Percentiles rank a stretch among this genome's conserved stretches.
Evolutionary conservation across 1,284 basidiomycete species (phyloP).

Genomic region (Microbotryomycetes sp.): DNA sequence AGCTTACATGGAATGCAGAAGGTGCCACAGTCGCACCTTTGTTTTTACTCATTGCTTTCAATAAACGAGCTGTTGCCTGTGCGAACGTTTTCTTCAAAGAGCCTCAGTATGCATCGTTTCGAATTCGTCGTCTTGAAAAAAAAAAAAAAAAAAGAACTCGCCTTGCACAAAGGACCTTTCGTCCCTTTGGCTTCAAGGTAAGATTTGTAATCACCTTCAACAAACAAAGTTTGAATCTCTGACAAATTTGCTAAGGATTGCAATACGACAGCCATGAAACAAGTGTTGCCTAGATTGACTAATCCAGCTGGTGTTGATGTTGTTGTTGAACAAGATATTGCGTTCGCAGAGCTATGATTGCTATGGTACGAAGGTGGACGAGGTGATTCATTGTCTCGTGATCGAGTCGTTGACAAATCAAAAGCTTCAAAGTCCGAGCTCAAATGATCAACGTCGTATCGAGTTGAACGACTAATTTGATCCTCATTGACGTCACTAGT

Average conservation of each 20-base stretch:
- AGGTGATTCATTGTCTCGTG: not conserved
- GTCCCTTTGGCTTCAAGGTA: not conserved
- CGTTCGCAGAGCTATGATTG: not conserved
- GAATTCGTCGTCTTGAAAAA: too few species aligned
- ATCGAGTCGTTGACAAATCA: not conserved
- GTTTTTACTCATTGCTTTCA: not conserved
- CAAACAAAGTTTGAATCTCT: not conserved
- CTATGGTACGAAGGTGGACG: not conserved
- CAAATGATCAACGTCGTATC: not conserved
- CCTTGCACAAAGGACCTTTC: not conserved
- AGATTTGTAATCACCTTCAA: not conserved
- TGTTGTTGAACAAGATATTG: too few species aligned
- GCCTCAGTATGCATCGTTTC: too few species aligned
- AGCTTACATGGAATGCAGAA: not conserved
- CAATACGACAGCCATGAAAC: slow-evolving; percentile 96
- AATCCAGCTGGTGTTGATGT: slow-evolving; percentile 65
- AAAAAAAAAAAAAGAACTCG: not conserved
- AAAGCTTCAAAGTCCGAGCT: not conserved
- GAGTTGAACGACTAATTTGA: too few species aligned
- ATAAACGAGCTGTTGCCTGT: not conserved
- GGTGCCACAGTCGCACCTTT: not conserved
- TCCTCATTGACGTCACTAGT: not conserved
- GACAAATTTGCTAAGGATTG: slow-evolving; percentile 47
- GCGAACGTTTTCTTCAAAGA: too few species aligned
- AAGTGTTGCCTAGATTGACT: slow-evolving; percentile 95